A percentile compares a stretch with the other conserved stretches of the same genome.
Conservation (phyloP, 2,329 filamentous ascomycete species). For the Escovopsis sp. region DNA sequence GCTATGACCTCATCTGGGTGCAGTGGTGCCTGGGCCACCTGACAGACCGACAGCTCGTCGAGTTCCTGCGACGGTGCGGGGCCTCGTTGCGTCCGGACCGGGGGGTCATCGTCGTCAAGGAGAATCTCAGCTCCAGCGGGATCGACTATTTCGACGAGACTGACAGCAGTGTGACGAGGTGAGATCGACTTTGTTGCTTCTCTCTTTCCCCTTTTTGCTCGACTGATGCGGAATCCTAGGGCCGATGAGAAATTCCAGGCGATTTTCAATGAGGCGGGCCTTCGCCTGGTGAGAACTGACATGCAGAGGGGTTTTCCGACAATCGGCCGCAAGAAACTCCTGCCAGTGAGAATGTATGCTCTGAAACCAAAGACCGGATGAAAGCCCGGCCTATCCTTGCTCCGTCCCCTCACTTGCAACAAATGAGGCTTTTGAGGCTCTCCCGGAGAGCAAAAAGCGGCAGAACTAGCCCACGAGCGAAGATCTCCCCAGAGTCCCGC, state of each 20-base stretch:
- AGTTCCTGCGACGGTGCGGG: slow-evolving; percentile 49
- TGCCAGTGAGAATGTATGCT: slow-evolving; percentile 66
- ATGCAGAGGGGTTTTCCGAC: slow-evolving; percentile 55
- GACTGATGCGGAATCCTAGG: not conserved
- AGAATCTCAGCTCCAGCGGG: slow-evolving; percentile 49
- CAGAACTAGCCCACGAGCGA: no score
- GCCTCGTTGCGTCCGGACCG: slow-evolving; percentile 16
- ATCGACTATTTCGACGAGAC: slow-evolving; percentile 58
- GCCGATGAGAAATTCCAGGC: slow-evolving; percentile 51
- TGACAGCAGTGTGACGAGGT: slow-evolving; percentile 66
- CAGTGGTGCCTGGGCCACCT: slow-evolving; percentile 86
- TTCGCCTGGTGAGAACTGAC: slow-evolving; percentile 55
- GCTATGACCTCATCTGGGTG: slow-evolving; percentile 73
- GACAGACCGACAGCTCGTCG: slow-evolving; percentile 55
- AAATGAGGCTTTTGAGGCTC: no score
- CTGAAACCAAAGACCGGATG: slow-evolving; percentile 24
- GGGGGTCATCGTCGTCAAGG: slow-evolving; percentile 30
- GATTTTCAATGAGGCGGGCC: slow-evolving; percentile 53
- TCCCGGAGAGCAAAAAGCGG: no score
- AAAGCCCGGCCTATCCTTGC: not conserved
- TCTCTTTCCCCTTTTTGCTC: not conserved
- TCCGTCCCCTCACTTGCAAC: no score
- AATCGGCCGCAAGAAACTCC: slow-evolving; percentile 33
- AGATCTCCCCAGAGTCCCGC: no score
- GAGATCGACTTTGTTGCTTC: slow-evolving; percentile 5